A percentile compares a stretch with the other conserved stretches of the same genome.
Conservation (phyloP, 768 basidiomycete genomes). For the Clathrus columnatus region DNA sequence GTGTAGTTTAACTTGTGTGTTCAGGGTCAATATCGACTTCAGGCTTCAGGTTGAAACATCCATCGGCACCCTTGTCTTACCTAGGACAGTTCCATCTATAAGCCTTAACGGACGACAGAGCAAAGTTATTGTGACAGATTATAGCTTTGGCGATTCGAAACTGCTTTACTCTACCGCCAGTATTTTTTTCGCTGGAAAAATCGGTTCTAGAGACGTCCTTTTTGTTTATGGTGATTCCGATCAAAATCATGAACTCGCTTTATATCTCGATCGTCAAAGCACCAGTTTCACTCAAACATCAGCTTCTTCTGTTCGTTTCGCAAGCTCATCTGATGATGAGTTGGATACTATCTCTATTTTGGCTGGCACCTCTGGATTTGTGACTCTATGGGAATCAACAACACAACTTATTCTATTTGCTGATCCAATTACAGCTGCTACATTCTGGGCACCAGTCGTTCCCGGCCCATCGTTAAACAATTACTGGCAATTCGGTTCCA, state of each 20-base stretch:
- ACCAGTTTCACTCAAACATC: not conserved
- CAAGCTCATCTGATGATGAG: constrained; percentile 25
- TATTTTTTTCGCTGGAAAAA: constrained; percentile 55
- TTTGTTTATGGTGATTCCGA: constrained; percentile 48
- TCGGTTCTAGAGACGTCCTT: constrained; percentile 53
- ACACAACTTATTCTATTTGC: constrained; percentile 59
- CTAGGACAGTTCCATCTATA: constrained; percentile 42
- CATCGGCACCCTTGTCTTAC: constrained; percentile 44
- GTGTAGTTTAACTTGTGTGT: not conserved
- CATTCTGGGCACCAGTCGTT: constrained; percentile 72
- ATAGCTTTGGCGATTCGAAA: constrained; percentile 54
- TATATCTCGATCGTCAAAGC: constrained; percentile 32
- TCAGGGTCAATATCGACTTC: constrained; percentile 43
- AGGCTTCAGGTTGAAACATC: constrained; percentile 50
- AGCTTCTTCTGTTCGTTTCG: constrained; percentile 21
- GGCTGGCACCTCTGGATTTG: constrained; percentile 45
- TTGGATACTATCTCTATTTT: constrained; percentile 40
- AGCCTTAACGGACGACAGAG: constrained; percentile 64
- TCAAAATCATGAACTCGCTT: constrained; percentile 46
- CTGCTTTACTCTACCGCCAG: constrained; percentile 65
- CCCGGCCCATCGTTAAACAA: constrained; percentile 40
- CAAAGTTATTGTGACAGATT: constrained; percentile 64
- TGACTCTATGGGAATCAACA: constrained; percentile 57
- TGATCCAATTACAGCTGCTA: constrained; percentile 55
- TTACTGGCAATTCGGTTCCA: constrained; percentile 69